phyloP scores from a whole-genome alignment of 805 yeast genomes.

The Brettanomyces sp. region DNA sequence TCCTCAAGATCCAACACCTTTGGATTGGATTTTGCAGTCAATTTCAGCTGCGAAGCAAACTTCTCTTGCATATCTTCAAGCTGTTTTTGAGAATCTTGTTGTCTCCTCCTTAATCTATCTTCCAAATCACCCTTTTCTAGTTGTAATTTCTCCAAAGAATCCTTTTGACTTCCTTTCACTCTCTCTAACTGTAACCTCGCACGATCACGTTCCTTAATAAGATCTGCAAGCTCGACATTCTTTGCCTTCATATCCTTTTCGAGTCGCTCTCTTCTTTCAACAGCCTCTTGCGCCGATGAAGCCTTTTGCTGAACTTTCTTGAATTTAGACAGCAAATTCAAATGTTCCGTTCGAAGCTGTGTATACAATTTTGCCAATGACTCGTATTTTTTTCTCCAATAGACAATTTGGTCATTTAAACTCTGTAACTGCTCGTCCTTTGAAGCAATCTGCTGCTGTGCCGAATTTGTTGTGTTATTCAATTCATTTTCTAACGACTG shows the following conservation, averaged over 20 bases:
- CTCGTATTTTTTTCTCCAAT: conserved; percentile 84
- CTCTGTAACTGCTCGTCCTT: conserved; percentile 64
- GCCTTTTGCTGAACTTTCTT: conserved; percentile 82
- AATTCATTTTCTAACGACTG: conserved; percentile 73
- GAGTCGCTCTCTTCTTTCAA: conserved; percentile 69
- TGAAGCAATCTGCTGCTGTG: conserved; percentile 62
- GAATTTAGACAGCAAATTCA: conserved; percentile 65
- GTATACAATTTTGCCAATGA: conserved; percentile 82
- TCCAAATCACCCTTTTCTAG: conserved; percentile 55
- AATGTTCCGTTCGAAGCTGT: conserved; percentile 85
- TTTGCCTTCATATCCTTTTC: conserved; percentile 80
- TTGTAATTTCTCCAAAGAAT: conserved; percentile 55
- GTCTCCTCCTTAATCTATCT: conserved; percentile 29
- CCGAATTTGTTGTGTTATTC: conserved; percentile 46
- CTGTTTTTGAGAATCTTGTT: conserved; percentile 40
- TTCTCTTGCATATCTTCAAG: conserved; percentile 46
- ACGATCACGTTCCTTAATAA: conserved; percentile 82
- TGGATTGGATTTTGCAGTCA: conserved; percentile 21
- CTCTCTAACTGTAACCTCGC: conserved; percentile 78
- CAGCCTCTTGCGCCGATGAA: conserved; percentile 81
- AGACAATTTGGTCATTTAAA: conserved; percentile 63
- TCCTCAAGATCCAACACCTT: conserved; percentile 29
- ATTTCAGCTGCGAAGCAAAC: conserved; percentile 11
- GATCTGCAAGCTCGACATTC: conserved; percentile 79
- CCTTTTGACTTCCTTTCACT: conserved; percentile 51